Evolutionary conservation across 345 rosid genomes (phyloP).

Genomic region (Eucalyptus albens): DNA sequence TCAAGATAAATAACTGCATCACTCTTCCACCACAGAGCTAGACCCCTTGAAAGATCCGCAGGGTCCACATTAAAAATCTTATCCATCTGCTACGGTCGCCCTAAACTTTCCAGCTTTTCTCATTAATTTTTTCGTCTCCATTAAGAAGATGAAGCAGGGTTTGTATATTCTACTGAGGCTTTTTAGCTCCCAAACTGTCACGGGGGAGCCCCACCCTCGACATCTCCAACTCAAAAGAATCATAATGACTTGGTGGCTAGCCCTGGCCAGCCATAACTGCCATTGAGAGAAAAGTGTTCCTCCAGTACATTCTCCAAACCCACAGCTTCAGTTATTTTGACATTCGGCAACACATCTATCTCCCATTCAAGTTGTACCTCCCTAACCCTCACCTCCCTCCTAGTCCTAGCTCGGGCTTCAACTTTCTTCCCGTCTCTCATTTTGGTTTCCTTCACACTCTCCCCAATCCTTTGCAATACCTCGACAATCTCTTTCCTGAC

Average conservation of each 20-base stretch:
- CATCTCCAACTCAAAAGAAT: neutral
- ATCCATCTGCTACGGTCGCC: neutral
- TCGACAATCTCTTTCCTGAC: neutral
- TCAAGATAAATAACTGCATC: neutral
- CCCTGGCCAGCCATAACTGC: neutral
- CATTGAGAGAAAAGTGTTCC: neutral
- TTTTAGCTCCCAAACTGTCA: neutral
- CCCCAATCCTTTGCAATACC: neutral
- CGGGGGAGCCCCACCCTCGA: neutral
- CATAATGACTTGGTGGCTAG: neutral
- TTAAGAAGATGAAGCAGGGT: neutral
- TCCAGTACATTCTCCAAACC: neutral
- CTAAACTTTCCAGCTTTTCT: neutral
- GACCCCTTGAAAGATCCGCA: neutral
- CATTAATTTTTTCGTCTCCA: neutral
- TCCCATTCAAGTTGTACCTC: neutral
- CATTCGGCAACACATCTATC: neutral
- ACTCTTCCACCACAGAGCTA: neutral
- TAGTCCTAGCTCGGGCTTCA: neutral
- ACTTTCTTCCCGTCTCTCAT: neutral
- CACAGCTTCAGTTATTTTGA: neutral
- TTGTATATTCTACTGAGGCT: neutral
- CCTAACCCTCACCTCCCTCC: neutral
- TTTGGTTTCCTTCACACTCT: neutral
- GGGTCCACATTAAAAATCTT: neutral